phyloP scores from a whole-genome alignment of 257 asterid species.

The Agastache rugosa region DNA sequence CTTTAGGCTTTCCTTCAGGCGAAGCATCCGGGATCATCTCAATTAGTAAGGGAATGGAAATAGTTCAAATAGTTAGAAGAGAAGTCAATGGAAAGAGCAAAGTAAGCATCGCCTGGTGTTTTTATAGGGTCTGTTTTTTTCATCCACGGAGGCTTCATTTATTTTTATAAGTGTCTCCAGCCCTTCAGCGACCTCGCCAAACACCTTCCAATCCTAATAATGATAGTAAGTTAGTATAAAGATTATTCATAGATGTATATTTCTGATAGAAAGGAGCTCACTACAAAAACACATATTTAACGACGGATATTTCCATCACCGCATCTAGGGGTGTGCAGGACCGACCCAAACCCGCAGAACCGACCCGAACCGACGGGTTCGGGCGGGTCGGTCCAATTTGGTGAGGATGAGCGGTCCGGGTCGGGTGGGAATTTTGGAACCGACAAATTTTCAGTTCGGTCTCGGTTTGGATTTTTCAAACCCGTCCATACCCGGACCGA shows the following conservation, averaged over 20 bases:
- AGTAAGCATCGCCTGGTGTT: conserved; percentile 68
- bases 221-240: background rate
- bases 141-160: conserved; percentile 90
- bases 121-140: conserved; percentile 75
- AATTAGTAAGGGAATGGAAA: conserved; percentile 67
- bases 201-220: conserved; percentile 58
- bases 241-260: background rate
- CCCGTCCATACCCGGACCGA: too few species aligned
- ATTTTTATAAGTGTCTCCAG: conserved; percentile 81
- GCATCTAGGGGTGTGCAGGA: too few species aligned
- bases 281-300: too few species aligned
- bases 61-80: conserved; percentile 31
- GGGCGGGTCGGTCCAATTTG: too few species aligned
- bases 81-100: conserved; percentile 5
- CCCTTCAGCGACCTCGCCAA: conserved; percentile 98
- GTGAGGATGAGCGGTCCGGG: too few species aligned
- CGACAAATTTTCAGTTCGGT: too few species aligned
- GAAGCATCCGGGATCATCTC: conserved; percentile 89
- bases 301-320: too few species aligned
- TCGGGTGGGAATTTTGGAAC: too few species aligned
- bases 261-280: background rate
- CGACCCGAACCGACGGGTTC: too few species aligned
- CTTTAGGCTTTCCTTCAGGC: conserved; percentile 96
- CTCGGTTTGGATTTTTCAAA: too few species aligned
- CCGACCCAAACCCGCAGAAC: too few species aligned